Base-by-base conservation (phyloP, 306 rosid species). In the Pueraria montana region DNA sequence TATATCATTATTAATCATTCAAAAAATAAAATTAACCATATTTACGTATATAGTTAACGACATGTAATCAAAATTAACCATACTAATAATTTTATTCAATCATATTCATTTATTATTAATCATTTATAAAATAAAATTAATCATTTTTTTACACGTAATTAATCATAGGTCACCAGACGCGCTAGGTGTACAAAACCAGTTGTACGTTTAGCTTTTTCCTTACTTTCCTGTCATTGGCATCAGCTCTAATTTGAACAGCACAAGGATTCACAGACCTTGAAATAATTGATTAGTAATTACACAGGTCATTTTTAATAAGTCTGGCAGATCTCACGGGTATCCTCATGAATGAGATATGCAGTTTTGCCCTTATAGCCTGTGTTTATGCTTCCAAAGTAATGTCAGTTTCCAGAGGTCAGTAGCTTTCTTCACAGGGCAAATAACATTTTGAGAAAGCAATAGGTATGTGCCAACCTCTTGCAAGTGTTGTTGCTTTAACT, bases 351-450 rank as follows among this genome's bases (percentile, higher is more conserved):
- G 6, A 34, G 38, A 34, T 3, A 34, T 34, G 38, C 38, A 6
- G 32, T 27, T 27, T 27, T 3, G 32, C 32, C 32, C 32, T 27
- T 27, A 27, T 65, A 18, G 58, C 27, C 30, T 32, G 18, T 81
- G 26, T 70, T 52, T 71, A 48, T 17, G 56, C 76, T 76, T 52
- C 27, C 34, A 48, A 9, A 49, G 43, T 61, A 62, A 32, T 62
- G 75, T 68, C 78, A 80, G 75, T 42, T 68, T 53, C 46, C 77
- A 84, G 65, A 84, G 84, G 48, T 66, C n/a, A 45, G 59, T 67
- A 20, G 68, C 84, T 84, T 72, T 74, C 59, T 76, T 56, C 48
- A 21, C 72, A 40, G 70, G 76, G 58, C 5, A n/a, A 34, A 21
- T 34, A 65, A 13, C 24, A 43, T 27, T 53, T 43, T 11, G 13